Percentiles rank a stretch among this genome's conserved stretches.
Evolutionary conservation across 305 asterid species (phyloP).

Genomic region (Plantago rigida): DNA sequence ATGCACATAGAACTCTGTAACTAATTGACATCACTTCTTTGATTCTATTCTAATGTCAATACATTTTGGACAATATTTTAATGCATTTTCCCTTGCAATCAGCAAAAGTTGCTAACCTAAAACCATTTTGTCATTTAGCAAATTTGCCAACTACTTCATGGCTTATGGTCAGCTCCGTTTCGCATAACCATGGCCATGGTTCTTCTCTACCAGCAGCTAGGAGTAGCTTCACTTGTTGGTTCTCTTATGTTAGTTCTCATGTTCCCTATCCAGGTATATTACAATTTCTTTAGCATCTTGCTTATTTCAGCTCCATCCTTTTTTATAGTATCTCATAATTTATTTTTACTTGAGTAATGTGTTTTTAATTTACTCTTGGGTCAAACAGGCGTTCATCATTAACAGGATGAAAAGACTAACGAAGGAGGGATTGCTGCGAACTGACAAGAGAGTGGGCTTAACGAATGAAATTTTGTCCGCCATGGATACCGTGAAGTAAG

Average conservation of each 20-base stretch:
- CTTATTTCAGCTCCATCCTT: slow-evolving; percentile 9
- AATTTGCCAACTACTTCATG: slow-evolving; percentile 88
- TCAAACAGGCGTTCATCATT: slow-evolving; percentile 59
- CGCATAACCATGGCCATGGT: slow-evolving; percentile 69
- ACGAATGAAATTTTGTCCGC: slow-evolving; percentile 89
- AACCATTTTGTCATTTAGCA: slow-evolving; percentile 37
- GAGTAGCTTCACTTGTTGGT: slow-evolving; percentile 81
- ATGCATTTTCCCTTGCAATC: slow-evolving; percentile 11
- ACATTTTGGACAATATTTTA: not conserved
- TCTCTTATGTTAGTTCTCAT: slow-evolving; percentile 64
- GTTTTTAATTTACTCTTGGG: slow-evolving; percentile 23
- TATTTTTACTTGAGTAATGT: not conserved
- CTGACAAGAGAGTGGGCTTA: slow-evolving; percentile 90
- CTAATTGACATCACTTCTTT: slow-evolving; percentile 2
- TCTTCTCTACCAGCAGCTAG: slow-evolving; percentile 86
- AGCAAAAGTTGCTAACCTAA: too few species aligned
- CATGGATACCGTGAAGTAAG: slow-evolving; percentile 94
- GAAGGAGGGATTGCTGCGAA: slow-evolving; percentile 73
- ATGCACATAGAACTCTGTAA: slow-evolving; percentile 14
- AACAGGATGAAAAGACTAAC: slow-evolving; percentile 71
- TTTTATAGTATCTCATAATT: not conserved
- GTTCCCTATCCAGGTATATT: slow-evolving; percentile 85
- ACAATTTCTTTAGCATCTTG: slow-evolving; percentile 15
- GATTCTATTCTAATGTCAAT: not conserved
- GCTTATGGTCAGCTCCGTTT: slow-evolving; percentile 85